A percentile compares a stretch with the other conserved stretches of the same genome.
phyloP scores from a whole-genome alignment of 331 rosid genomes.

The Stylosanthes scabra region DNA sequence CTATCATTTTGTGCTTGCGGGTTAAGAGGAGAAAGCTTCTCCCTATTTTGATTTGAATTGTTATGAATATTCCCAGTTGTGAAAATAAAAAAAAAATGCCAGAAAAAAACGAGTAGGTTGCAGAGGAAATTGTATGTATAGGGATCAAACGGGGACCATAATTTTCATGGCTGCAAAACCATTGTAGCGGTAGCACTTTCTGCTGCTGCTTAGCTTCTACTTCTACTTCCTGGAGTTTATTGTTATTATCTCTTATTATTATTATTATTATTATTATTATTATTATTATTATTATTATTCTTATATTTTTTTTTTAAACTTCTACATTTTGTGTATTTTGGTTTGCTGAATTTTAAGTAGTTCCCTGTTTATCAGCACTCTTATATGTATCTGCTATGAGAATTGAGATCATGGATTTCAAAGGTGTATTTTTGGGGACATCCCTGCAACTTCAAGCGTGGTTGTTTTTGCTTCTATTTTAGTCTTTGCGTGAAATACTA shows the following conservation, averaged over 20 bases:
- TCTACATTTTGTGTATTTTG: conserved; percentile 55
- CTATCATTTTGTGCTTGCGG: conserved; percentile 36
- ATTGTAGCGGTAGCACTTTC: conserved; percentile 45
- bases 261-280: conserved; percentile 37
- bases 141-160: conserved; percentile 69
- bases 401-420: neutral
- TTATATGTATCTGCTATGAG: neutral
- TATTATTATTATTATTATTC: conserved; percentile 44
- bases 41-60: conserved; percentile 72
- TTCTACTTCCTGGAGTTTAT: conserved; percentile 56
- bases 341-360: conserved; percentile 42
- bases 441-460: neutral
- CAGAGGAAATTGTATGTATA: conserved; percentile 77
- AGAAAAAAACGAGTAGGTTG: conserved; percentile 62
- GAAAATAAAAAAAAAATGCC: conserved; percentile 67
- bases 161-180: conserved; percentile 53
- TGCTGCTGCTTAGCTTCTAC: conserved; percentile 37
- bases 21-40: conserved; percentile 62
- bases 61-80: conserved; percentile 71
- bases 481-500: neutral
- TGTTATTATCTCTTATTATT: conserved; percentile 48
- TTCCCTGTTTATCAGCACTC: conserved; percentile 18
- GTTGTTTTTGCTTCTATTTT: conserved; percentile 4
- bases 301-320: conserved; percentile 42
- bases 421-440: conserved; percentile 2